Percentiles rank a stretch among this genome's conserved stretches.
phyloP scores from a whole-genome alignment of 2,329 filamentous ascomycete species.

The Zopfia rhizophila region DNA sequence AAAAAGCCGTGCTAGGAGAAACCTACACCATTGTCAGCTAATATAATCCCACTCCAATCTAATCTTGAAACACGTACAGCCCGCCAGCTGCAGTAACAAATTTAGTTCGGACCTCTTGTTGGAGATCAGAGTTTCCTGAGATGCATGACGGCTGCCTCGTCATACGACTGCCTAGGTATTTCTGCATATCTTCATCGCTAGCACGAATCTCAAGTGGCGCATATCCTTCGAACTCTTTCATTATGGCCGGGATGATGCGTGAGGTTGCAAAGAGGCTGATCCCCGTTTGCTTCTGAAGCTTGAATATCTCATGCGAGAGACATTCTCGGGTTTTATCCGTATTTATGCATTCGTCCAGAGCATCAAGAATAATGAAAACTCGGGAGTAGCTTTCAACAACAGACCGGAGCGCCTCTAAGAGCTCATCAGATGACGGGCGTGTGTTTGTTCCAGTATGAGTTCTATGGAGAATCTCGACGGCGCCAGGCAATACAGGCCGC shows the following conservation, averaged over 20 bases:
- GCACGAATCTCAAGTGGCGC: conserved; percentile 26
- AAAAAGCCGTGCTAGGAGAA: conserved; percentile 26
- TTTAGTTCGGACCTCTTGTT: conserved; percentile 11
- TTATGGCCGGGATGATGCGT: conserved; percentile 23
- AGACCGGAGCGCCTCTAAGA: conserved; percentile 24
- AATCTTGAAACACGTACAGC: no score
- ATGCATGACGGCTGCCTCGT: conserved; percentile 24
- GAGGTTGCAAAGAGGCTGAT: conserved; percentile 26
- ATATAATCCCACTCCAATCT: no score
- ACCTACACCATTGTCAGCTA: no score
- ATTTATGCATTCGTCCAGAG: conserved; percentile 41
- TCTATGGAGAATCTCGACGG: conserved; percentile 33
- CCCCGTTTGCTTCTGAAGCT: conserved; percentile 12
- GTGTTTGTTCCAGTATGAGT: conserved; percentile 27
- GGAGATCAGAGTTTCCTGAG: conserved; percentile 17
- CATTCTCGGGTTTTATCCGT: conserved; percentile 18
- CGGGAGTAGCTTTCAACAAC: conserved; percentile 27
- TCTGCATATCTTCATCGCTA: conserved; percentile 27
- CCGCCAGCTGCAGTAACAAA: conserved; percentile 32
- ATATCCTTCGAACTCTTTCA: conserved; percentile 10
- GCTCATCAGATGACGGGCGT: conserved; percentile 30
- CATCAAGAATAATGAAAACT: conserved; percentile 44
- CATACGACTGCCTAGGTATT: conserved; percentile 23
- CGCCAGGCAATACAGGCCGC: conserved; percentile 26
- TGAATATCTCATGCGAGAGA: no score